Conservation (phyloP, 129 eudicot genomes). For the Artemisia argyi region DNA sequence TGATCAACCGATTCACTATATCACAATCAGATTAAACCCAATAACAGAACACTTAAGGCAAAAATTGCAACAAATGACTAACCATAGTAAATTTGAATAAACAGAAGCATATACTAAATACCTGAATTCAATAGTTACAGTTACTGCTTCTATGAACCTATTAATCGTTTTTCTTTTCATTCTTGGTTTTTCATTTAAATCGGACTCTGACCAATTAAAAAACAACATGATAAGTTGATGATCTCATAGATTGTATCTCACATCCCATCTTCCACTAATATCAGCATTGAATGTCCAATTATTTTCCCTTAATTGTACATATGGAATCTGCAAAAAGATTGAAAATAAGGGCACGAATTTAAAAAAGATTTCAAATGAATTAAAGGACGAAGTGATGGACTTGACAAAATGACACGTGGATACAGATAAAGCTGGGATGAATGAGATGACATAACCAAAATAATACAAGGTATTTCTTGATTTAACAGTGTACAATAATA, state of each 20-base stretch:
- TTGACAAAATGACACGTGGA: too few relatives aligned
- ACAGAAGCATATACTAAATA: conserved; percentile 3
- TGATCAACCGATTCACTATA: neutral
- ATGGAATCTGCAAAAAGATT: conserved; percentile 56
- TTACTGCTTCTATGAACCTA: conserved; percentile 26
- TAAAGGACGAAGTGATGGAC: too few relatives aligned
- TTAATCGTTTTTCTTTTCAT: too few relatives aligned
- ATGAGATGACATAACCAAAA: too few relatives aligned
- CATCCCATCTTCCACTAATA: conserved; percentile 71
- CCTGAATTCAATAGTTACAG: conserved; percentile 14
- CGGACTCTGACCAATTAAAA: conserved; percentile 22
- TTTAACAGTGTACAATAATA: too few relatives aligned
- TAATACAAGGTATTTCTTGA: too few relatives aligned
- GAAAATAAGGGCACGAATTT: neutral
- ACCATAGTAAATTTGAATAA: conserved; percentile 3
- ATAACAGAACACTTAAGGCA: neutral
- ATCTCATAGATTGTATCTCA: conserved; percentile 75
- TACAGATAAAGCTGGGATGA: too few relatives aligned
- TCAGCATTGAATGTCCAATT: conserved; percentile 90
- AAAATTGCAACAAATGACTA: conserved; percentile 8
- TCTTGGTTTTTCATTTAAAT: neutral
- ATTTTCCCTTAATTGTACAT: conserved; percentile 82
- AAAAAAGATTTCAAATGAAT: neutral
- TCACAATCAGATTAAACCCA: neutral
- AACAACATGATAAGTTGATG: neutral